A percentile compares a stretch with the other conserved stretches of the same genome.
Conservation (phyloP, 1,284 basidiomycete species). For the Pascua guehoae region DNA sequence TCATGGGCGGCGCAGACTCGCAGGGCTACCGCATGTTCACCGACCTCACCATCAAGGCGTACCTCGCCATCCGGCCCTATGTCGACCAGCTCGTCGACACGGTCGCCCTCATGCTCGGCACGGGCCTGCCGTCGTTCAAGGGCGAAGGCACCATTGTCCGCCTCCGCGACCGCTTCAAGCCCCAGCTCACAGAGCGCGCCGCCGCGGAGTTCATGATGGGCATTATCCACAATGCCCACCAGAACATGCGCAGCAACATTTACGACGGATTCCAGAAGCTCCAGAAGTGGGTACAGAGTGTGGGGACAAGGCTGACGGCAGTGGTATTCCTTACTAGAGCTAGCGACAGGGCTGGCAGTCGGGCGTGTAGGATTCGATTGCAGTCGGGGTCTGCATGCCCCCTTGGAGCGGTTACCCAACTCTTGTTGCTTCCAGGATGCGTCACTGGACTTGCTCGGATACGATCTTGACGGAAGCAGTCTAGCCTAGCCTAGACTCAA, state of each 20-base stretch:
- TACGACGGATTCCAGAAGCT: constrained; percentile 74
- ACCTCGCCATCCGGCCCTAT: constrained; percentile 88
- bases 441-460: too few species aligned
- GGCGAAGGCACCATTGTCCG: constrained; percentile 86
- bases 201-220: constrained; percentile 90
- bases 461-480: not conserved
- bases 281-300: constrained; percentile 39
- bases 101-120: constrained; percentile 90
- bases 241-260: constrained; percentile 84
- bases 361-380: too few species aligned
- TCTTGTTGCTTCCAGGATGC: too few species aligned
- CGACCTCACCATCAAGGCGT: constrained; percentile 91
- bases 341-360: not conserved
- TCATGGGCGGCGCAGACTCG: constrained; percentile 93
- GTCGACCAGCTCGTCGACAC: constrained; percentile 84
- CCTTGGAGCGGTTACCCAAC: too few species aligned
- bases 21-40: constrained; percentile 93
- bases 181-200: constrained; percentile 77
- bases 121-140: constrained; percentile 93
- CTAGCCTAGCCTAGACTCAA: not conserved
- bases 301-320: constrained; percentile 2
- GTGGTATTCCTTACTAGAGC: constrained; percentile 36
- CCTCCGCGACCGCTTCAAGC: constrained; percentile 79
- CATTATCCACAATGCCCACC: constrained; percentile 85
- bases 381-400: too few species aligned